Evolutionary conservation across 805 yeast genomes (phyloP), one percentile per base, ranked within the genome.

Genomic region (Ogataea nakhonphanomensis): DNA sequence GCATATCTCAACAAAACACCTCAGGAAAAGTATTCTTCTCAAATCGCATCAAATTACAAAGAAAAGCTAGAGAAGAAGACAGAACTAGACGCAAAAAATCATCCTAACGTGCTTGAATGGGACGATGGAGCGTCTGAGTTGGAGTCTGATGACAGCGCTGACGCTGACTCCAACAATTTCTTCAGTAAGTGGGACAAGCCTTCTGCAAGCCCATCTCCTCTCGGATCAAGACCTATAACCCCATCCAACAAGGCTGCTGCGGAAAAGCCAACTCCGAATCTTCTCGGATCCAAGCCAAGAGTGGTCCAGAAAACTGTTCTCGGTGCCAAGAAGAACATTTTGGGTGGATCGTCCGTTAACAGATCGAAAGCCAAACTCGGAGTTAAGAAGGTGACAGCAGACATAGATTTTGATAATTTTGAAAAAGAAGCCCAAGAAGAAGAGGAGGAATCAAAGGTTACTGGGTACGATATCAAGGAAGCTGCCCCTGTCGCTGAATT

Each of bases 171-270:
- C 15, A 39, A 89, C 62, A 96, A 88, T 64, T 93, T 93, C 62
- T 93, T 93, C 66, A 76, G 93, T 39, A 82, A 79, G 58, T 90
- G 96, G 93, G 87, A 86, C 43, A 87, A 87, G 57, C 88, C 95
- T n/a, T 45, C 81, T 5, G 66, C 78, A 9, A 55, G 63, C 5
- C 60, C 63, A 21, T 71, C 78, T 4, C 80, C 81, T 10, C 47
- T 74, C 44, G 67, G 67, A 2, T 71, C 77, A 4, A 59, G 67
- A 41, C 65, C 67, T 26, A 57, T 59, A 22, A 73, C 79, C 2
- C 79, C 79, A 12, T 38, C 50, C 11, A 51, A 49, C 30, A 44
- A 41, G 26, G 34, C 49, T 10, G 35, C 51, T 7, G 43, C 55
- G 8, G 66, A 60, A 24, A 62, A 54, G 30, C 55, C 62, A 28